phyloP scores from a whole-genome alignment of 1,139 yeast species.

The Pichia sp. region DNA sequence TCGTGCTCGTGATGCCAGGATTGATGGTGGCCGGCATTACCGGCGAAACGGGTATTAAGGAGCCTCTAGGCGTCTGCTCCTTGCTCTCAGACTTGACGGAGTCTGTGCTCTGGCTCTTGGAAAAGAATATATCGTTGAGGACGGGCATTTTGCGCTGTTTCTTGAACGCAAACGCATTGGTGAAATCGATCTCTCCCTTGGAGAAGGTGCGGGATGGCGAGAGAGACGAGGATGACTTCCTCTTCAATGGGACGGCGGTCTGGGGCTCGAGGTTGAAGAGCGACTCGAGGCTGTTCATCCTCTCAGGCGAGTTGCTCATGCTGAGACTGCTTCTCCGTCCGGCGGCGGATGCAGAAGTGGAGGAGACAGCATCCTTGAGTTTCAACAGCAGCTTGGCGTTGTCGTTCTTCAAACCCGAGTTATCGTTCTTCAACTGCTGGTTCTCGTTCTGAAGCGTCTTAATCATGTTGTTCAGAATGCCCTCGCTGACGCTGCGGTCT shows the following conservation, averaged over 20 bases:
- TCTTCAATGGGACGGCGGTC: slow-evolving; percentile 57
- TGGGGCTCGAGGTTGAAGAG: slow-evolving; percentile 45
- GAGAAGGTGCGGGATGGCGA: background rate
- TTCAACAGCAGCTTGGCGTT: background rate
- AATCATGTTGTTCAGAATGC: slow-evolving; percentile 49
- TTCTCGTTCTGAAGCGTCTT: slow-evolving; percentile 35
- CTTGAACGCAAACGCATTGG: slow-evolving; percentile 40
- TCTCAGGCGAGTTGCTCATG: slow-evolving; percentile 1
- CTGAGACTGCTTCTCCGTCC: background rate
- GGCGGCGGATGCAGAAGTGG: no score
- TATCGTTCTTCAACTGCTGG: slow-evolving; percentile 29
- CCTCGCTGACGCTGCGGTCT: slow-evolving; percentile 59
- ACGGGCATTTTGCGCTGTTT: slow-evolving; percentile 24
- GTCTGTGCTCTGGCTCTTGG: background rate
- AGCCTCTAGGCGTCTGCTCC: background rate
- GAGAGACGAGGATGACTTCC: slow-evolving; percentile 25
- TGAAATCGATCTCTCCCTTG: slow-evolving; percentile 49
- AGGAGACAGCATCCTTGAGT: background rate
- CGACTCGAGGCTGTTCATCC: slow-evolving; percentile 7
- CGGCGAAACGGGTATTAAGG: background rate
- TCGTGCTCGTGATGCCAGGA: background rate
- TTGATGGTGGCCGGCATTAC: background rate
- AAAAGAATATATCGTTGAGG: slow-evolving; percentile 16
- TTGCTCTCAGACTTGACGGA: background rate
- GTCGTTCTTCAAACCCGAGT: slow-evolving; percentile 28